Evolutionary conservation across 2,329 filamentous ascomycete genomes (phyloP), one percentile per base, ranked within the genome.

Genomic region (Lecanoromycetidae sp.): DNA sequence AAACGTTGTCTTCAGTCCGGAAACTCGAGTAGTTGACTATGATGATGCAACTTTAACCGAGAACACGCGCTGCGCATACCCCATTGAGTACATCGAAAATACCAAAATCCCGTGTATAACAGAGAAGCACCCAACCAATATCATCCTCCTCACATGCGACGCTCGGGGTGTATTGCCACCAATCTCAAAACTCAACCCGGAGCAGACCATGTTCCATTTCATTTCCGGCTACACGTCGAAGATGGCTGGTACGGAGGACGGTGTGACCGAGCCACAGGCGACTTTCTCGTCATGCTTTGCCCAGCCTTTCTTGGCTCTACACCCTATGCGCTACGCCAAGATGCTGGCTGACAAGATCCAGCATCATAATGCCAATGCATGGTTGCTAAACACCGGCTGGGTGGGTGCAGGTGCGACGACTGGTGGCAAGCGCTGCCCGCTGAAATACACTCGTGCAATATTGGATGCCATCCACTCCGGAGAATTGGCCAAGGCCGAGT

Each of bases 151-250:
- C 59, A 98, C 91, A 54, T 98, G 91, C 72, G 91, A 98, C 61
- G 91, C 91, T 51, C 87, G 91, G 57, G 91, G 91, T 74, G 91
- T 98, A 41, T 80, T 98, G 48, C 91, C 91, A 48, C 91, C 91
- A 40, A 96, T 98, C 71, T 95, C 87, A 61, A 96, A 96, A 77
- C 83, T 98, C 65, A 80, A 84, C 74, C 79, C 83, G 55, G 80
- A 86, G 61, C 91, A 96, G 74, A 94, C 87, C 67, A 96, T 98
- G 90, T 98, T 96, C 82, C 91, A 98, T 77, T 98, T 98, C 80
- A 98, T 98, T 71, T 94, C 86, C 15, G 91, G 91, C 59, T 98
- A 98, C 77, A 98, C 91, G 55, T 96, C 90, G 64, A 98, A 98
- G 82, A 98, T 98, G 91, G 91, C 91, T 56, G 91, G 91, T 62